phyloP scores from a whole-genome alignment of 495 filamentous ascomycete genomes.

The Trichoderma reesei region DNA sequence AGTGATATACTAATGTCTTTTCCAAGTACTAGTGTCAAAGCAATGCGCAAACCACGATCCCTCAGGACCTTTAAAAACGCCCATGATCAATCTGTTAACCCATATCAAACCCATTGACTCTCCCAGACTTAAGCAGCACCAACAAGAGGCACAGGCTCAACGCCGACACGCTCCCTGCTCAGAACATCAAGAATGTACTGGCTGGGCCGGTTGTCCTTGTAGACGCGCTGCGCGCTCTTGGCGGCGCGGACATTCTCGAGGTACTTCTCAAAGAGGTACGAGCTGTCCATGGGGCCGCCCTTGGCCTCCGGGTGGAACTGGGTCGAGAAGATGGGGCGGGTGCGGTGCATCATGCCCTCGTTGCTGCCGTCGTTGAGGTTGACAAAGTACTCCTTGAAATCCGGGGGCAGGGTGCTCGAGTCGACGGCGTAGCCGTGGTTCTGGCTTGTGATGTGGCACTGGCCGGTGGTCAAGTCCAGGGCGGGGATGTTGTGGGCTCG shows the following conservation, averaged over 20 bases:
- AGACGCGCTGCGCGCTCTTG: constrained; percentile 67
- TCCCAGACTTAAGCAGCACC: constrained; percentile 24
- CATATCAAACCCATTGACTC: neutral
- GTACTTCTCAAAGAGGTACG: constrained; percentile 94
- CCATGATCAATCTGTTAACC: neutral
- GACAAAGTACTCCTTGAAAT: constrained; percentile 96
- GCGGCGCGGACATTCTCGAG: constrained; percentile 78
- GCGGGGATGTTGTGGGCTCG: constrained; percentile 96
- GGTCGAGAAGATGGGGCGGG: constrained; percentile 92
- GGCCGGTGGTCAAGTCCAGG: constrained; percentile 84
- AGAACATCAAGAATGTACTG: constrained; percentile 84
- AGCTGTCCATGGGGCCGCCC: constrained; percentile 86
- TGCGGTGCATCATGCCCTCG: constrained; percentile 91
- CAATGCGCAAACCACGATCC: no score
- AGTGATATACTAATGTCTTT: no score
- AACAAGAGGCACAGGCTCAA: constrained; percentile 53
- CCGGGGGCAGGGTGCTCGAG: constrained; percentile 62
- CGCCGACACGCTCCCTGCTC: constrained; percentile 87
- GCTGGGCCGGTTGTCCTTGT: constrained; percentile 70
- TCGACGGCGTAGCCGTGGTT: constrained; percentile 99
- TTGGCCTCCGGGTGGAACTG: constrained; percentile 99
- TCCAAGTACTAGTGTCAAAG: no score
- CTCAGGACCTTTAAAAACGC: no score
- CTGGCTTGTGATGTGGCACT: constrained; percentile 96
- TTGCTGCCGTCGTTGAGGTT: constrained; percentile 95